These are phyloP conservation scores for Solanum acaule DNA, from an alignment of 257 asterid species.

Conservation along the genomic window DNA sequence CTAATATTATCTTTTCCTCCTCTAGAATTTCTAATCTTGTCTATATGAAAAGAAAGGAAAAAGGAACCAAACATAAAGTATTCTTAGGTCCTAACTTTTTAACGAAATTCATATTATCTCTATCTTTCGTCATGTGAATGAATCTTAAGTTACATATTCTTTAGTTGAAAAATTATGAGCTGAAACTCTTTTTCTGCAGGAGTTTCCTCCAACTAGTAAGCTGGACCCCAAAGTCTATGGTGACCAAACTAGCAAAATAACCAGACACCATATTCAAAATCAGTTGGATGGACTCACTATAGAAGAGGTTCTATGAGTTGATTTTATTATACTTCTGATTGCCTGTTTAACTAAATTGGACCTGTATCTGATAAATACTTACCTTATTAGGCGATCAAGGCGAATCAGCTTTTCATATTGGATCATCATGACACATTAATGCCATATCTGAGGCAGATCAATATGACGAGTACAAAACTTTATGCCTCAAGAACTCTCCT, in stretches of 20 bases:
- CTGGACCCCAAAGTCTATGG: constrained; percentile 40
- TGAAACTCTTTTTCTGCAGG: constrained; percentile 15
- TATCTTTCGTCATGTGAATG: neutral
- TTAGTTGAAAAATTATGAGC: neutral
- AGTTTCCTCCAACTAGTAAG: constrained; percentile 45
- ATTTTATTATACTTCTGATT: neutral
- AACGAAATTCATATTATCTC: neutral
- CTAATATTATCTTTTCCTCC: neutral
- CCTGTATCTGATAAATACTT: neutral
- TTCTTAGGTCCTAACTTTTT: neutral
- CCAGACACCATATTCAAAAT: constrained; percentile 23
- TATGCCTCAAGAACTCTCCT: constrained; percentile 51
- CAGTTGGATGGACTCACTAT: constrained; percentile 31
- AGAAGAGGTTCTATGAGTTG: constrained; percentile 23
- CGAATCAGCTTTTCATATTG: constrained; percentile 28
- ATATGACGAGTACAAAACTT: constrained; percentile 31
- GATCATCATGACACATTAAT: constrained; percentile 50
- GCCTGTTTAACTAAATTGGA: neutral
- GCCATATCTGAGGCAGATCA: constrained; percentile 46
- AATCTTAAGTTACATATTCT: neutral
- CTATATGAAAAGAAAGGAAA: too few species aligned
- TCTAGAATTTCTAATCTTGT: neutral
- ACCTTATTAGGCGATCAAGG: constrained; percentile 24
- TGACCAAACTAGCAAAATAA: constrained; percentile 29
- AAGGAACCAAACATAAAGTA: too few species aligned